Conservation (phyloP, 202 grass and related monocot species). For the Carex arenaria region DNA sequence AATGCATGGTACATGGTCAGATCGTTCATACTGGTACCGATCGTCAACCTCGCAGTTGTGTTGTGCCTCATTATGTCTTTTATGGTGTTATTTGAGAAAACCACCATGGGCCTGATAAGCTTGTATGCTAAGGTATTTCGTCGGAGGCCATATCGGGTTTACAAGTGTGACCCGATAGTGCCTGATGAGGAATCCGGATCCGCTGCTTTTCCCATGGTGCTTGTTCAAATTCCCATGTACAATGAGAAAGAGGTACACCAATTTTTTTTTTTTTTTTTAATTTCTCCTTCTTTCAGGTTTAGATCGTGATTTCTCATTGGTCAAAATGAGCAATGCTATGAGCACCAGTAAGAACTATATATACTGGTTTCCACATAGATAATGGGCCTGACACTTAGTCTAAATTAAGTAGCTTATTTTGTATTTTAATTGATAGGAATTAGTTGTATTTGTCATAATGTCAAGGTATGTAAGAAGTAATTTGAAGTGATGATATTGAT, state of each 20-base stretch:
- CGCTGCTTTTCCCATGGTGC: constrained; percentile 34
- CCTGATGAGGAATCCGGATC: constrained; percentile 29
- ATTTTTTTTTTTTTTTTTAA: neutral
- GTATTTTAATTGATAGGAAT: neutral
- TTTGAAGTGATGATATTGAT: neutral
- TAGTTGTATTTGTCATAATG: neutral
- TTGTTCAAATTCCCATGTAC: constrained; percentile 47
- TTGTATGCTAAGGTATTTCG: constrained; percentile 29
- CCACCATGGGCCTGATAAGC: constrained; percentile 22
- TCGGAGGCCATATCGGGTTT: constrained; percentile 24
- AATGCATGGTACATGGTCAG: constrained; percentile 15
- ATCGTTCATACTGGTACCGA: constrained; percentile 17
- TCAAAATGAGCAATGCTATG: neutral
- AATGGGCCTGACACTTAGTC: neutral
- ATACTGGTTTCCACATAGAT: constrained; percentile 6
- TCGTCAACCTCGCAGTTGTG: neutral
- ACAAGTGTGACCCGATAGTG: constrained; percentile 31
- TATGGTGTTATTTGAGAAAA: constrained; percentile 34
- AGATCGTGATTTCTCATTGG: neutral
- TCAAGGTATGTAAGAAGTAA: neutral
- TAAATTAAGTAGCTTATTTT: neutral
- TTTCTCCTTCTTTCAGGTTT: neutral
- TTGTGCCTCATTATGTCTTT: constrained; percentile 33
- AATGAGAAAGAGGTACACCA: constrained; percentile 40
- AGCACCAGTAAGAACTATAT: neutral